A percentile compares a stretch with the other conserved stretches of the same genome.
Evolutionary conservation across 257 asterid genomes (phyloP).

Genomic region (Linderniella brevidens): DNA sequence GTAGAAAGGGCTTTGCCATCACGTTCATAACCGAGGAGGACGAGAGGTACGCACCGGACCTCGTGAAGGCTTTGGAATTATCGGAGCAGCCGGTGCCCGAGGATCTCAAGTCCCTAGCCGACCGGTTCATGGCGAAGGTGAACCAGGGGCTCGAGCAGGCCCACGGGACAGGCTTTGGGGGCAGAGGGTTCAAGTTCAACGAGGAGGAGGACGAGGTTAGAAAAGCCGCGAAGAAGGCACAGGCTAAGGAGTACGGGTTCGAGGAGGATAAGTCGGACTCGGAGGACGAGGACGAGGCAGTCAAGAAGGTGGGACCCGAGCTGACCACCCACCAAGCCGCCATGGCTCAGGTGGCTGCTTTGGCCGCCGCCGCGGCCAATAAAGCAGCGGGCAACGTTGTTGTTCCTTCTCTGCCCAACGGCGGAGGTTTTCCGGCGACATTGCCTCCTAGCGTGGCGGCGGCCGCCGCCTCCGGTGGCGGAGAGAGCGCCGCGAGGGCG

Average conservation of each 20-base stretch:
- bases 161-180: slow-evolving; percentile 89
- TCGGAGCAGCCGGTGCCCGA: slow-evolving; percentile 76
- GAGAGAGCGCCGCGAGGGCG: slow-evolving; percentile 61
- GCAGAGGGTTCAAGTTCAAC: slow-evolving; percentile 78
- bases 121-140: slow-evolving; percentile 63
- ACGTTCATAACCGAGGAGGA: slow-evolving; percentile 76
- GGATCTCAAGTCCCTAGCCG: slow-evolving; percentile 67
- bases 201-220: slow-evolving; percentile 89
- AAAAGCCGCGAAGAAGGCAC: slow-evolving; percentile 83
- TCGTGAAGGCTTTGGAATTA: slow-evolving; percentile 63
- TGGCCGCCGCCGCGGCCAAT: slow-evolving; percentile 47
- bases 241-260: slow-evolving; percentile 70
- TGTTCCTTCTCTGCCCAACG: slow-evolving; percentile 16
- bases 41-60: slow-evolving; percentile 74
- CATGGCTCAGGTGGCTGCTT: slow-evolving; percentile 43
- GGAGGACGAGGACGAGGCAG: slow-evolving; percentile 65
- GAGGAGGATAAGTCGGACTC: slow-evolving; percentile 93
- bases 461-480: slow-evolving; percentile 21
- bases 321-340: slow-evolving; percentile 40
- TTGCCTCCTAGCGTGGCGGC: slow-evolving; percentile 30
- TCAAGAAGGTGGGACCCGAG: slow-evolving; percentile 69
- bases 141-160: slow-evolving; percentile 80
- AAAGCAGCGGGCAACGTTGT: slow-evolving; percentile 12
- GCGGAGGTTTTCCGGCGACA: slow-evolving; percentile 28
- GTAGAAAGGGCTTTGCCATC: slow-evolving; percentile 73